These are phyloP conservation scores for Ligustrum vulgare DNA, from an alignment of 257 asterid species.

Conservation along the genomic window DNA sequence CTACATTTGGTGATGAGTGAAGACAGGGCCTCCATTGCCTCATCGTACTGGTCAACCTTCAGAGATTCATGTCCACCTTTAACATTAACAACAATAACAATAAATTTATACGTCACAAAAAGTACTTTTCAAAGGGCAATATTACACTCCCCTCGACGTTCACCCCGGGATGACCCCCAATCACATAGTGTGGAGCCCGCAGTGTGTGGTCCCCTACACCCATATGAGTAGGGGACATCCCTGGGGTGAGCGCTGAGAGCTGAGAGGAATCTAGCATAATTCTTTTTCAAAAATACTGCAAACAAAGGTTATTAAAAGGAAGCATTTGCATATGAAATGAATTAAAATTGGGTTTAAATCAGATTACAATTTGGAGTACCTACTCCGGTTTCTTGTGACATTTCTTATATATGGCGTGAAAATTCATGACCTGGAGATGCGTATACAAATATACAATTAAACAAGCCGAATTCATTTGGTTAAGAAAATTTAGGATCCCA, in stretches of 20 bases:
- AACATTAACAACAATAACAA: not conserved
- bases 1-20: slow-evolving; percentile 91
- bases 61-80: not conserved
- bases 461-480: too few species aligned
- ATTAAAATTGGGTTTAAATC: not conserved
- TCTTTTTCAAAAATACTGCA: not conserved
- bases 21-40: slow-evolving; percentile 94
- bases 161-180: too few species aligned
- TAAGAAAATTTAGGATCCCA: too few species aligned
- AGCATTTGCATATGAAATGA: not conserved
- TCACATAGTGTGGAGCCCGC: too few species aligned
- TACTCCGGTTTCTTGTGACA: not conserved
- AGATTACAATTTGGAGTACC: not conserved
- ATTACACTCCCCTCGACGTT: too few species aligned
- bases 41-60: slow-evolving; percentile 56
- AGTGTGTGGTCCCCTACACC: too few species aligned
- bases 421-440: not conserved
- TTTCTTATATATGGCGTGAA: not conserved
- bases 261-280: too few species aligned
- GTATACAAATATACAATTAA: not conserved
- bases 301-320: not conserved
- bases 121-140: too few species aligned
- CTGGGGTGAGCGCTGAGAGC: too few species aligned
- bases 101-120: not conserved
- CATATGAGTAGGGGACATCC: too few species aligned